Conservation (phyloP, 306 rosid species). For the Castanea crenata region DNA sequence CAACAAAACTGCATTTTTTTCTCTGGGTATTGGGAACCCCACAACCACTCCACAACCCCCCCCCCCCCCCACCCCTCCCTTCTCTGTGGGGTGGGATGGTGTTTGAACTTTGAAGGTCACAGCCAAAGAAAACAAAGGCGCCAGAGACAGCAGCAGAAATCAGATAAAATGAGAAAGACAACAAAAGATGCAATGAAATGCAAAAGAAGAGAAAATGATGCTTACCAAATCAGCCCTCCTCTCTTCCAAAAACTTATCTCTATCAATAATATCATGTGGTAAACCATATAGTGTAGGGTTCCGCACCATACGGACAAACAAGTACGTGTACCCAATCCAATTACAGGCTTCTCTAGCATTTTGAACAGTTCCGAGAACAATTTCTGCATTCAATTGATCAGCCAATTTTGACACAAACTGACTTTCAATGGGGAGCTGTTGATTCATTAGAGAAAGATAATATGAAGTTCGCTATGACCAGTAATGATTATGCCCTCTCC, state of each 20-base stretch:
- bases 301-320: constrained; percentile 74
- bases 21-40: too few species aligned
- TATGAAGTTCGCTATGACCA: constrained; percentile 91
- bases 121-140: background rate
- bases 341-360: constrained; percentile 80
- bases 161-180: background rate
- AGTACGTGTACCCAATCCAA: constrained; percentile 87
- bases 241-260: constrained; percentile 74
- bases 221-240: constrained; percentile 93
- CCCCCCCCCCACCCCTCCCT: too few species aligned
- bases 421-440: constrained; percentile 91
- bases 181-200: background rate
- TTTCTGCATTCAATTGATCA: constrained; percentile 88
- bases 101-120: background rate
- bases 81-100: too few species aligned
- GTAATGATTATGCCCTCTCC: constrained; percentile 94
- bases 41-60: too few species aligned
- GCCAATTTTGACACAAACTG: constrained; percentile 93
- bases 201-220: background rate
- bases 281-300: constrained; percentile 84
- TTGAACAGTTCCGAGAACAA: constrained; percentile 90
- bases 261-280: constrained; percentile 65
- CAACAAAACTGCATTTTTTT: too few species aligned
- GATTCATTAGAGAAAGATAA: constrained; percentile 93
- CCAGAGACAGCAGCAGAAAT: background rate